Base-by-base conservation (phyloP, 164 flowering plant species). In the Amborella trichopoda region DNA sequence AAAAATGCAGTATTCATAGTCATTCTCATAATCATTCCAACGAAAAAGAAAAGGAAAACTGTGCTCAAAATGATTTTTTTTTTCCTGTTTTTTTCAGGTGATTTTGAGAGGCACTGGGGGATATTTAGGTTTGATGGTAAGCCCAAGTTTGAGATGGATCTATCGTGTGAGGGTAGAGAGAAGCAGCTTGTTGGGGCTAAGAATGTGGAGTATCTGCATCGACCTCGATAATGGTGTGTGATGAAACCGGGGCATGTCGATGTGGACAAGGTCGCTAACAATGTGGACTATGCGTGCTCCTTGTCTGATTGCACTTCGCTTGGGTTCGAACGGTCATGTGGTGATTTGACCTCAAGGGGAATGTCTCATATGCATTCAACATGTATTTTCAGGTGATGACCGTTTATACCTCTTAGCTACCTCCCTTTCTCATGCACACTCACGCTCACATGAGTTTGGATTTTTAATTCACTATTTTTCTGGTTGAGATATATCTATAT, bases 101-200 rank as follows among this genome's bases (percentile, higher is more conserved):
- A 38, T 37, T 73, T 70, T 26, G 78, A 73, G 60, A 60, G 72
- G 6, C 75, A 70, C 40, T 73, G 78, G 78, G 78, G 75, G 4
- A 67, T 73, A 38, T 70, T 67, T 32, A 27, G 55, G 51, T 70
- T 59, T 20, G 78, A 73, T 47, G 78, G 75, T 10, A 61, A 60
- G 34, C 70, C 75, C 18, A 73, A 73, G 55, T 73, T 43, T 44
- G 26, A 58, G 0, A 46, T 73, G 56, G 75, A 67, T 52, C 23
- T 58, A 10, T 52, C 70, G 4, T 70, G 70, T 20, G 61, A 60
- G 26, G 60, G 57, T 0, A 58, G 55, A 22, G 63, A 67, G 43
- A 60, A 26, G 17, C 44, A 26, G 20, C 64, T 62, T 6, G 58
- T 67, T 12, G 51, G 54, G 4, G 73, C 75, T 0, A 56, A 56